phyloP scores from a whole-genome alignment of 1,139 yeast species.

The Blastobotrys aristatus region DNA sequence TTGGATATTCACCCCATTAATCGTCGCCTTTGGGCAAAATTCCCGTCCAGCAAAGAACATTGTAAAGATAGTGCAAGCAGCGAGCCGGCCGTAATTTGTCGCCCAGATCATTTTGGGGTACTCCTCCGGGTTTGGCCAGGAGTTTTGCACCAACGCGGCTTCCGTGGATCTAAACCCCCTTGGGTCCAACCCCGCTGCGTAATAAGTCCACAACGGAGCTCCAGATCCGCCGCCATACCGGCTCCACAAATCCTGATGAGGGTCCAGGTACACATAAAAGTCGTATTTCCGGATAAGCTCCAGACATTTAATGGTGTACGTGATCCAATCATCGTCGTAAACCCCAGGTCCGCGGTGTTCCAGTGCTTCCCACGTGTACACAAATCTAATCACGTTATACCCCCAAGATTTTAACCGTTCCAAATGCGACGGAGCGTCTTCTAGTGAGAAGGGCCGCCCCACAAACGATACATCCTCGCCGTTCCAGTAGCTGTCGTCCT shows the following conservation, averaged over 20 bases:
- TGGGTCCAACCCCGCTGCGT: slow-evolving; percentile 90
- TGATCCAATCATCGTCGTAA: slow-evolving; percentile 73
- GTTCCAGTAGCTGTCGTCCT: slow-evolving; percentile 48
- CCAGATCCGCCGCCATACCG: slow-evolving; percentile 91
- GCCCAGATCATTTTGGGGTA: slow-evolving; percentile 94
- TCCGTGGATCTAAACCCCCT: slow-evolving; percentile 57
- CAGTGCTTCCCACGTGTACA: slow-evolving; percentile 88
- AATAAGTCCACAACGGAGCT: slow-evolving; percentile 93
- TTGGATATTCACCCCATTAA: slow-evolving; percentile 69
- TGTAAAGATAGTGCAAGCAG: slow-evolving; percentile 78
- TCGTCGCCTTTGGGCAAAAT: slow-evolving; percentile 61
- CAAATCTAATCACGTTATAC: slow-evolving; percentile 68
- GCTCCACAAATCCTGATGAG: slow-evolving; percentile 96
- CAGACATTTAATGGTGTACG: slow-evolving; percentile 61
- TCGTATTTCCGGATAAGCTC: slow-evolving; percentile 58
- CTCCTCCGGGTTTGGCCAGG: slow-evolving; percentile 39
- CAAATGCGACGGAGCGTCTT: slow-evolving; percentile 66
- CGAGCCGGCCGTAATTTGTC: slow-evolving; percentile 74
- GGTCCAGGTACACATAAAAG: slow-evolving; percentile 74
- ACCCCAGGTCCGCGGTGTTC: slow-evolving; percentile 85
- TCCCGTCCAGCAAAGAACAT: slow-evolving; percentile 72
- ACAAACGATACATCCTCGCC: slow-evolving; percentile 75
- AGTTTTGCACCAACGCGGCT: slow-evolving; percentile 71
- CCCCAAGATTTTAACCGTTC: slow-evolving; percentile 74
- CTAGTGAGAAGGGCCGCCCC: slow-evolving; percentile 73